Conservation (phyloP, 257 asterid genomes). For the Solanum habrochaites region DNA sequence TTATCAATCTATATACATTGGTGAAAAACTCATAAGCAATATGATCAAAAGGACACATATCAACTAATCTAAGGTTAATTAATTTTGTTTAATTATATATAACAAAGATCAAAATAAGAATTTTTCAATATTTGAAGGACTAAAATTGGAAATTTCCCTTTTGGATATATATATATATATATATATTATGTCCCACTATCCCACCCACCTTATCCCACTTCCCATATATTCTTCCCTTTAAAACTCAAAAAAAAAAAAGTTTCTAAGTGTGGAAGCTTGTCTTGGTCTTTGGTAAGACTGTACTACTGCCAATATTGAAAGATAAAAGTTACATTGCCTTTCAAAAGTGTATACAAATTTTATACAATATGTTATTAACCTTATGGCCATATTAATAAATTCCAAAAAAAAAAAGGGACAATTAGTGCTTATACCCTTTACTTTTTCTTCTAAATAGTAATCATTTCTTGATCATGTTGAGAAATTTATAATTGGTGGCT, state of each 20-base stretch:
- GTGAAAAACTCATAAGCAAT: no score
- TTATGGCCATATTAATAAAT: constrained; percentile 19
- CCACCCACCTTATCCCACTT: neutral
- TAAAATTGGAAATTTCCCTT: neutral
- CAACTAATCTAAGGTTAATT: neutral
- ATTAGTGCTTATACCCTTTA: constrained; percentile 33
- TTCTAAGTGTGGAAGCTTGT: constrained; percentile 31
- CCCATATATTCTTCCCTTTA: neutral
- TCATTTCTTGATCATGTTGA: constrained; percentile 47
- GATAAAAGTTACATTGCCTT: constrained; percentile 47
- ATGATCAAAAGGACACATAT: neutral
- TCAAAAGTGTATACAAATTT: constrained; percentile 24
- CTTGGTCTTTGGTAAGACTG: constrained; percentile 31
- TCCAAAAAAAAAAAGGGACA: constrained; percentile 14
- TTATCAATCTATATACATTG: neutral
- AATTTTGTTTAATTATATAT: neutral
- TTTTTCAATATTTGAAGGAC: neutral
- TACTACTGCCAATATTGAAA: constrained; percentile 19
- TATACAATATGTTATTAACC: constrained; percentile 13
- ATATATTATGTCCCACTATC: neutral
- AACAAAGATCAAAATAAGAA: neutral
- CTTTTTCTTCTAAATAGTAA: constrained; percentile 19
- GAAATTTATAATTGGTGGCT: constrained; percentile 16
- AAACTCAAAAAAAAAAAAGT: neutral
- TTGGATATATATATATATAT: neutral